Evolutionary conservation across 768 basidiomycete species (phyloP).

Genomic region (Tephrocybe sp.): DNA sequence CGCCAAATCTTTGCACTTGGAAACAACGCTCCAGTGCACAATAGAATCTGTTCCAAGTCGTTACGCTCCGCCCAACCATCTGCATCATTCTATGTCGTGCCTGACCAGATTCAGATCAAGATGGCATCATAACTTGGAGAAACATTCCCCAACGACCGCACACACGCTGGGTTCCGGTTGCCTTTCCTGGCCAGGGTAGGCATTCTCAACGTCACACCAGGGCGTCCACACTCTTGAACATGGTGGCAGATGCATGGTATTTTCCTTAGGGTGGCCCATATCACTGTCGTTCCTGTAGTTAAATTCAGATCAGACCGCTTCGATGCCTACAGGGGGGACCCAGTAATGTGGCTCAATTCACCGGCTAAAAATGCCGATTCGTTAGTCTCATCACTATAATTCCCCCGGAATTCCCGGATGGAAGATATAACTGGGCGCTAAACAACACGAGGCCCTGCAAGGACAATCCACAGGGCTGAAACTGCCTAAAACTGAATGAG

Average conservation of each 20-base stretch:
- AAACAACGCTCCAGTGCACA: not conserved
- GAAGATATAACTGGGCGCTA: not conserved
- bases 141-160: not conserved
- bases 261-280: too few relatives aligned
- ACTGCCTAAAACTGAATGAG: not conserved
- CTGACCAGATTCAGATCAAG: conserved; percentile 16
- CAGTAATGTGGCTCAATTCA: conserved; percentile 6
- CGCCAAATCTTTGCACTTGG: not conserved
- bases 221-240: too few relatives aligned
- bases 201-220: too few relatives aligned
- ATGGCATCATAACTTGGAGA: conserved; percentile 10
- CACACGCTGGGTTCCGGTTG: not conserved
- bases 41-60: not conserved
- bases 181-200: too few relatives aligned
- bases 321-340: not conserved
- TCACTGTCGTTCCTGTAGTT: too few relatives aligned
- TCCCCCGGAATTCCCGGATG: conserved; percentile 14
- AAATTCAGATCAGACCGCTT: conserved; percentile 1
- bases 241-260: too few relatives aligned
- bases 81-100: conserved; percentile 8
- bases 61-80: not conserved
- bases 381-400: not conserved
- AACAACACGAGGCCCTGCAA: conserved; percentile 9
- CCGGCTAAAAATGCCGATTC: conserved; percentile 6
- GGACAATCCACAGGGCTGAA: conserved; percentile 9